Conservation (phyloP, 768 basidiomycete species). For the Daedaleopsis nitida region DNA sequence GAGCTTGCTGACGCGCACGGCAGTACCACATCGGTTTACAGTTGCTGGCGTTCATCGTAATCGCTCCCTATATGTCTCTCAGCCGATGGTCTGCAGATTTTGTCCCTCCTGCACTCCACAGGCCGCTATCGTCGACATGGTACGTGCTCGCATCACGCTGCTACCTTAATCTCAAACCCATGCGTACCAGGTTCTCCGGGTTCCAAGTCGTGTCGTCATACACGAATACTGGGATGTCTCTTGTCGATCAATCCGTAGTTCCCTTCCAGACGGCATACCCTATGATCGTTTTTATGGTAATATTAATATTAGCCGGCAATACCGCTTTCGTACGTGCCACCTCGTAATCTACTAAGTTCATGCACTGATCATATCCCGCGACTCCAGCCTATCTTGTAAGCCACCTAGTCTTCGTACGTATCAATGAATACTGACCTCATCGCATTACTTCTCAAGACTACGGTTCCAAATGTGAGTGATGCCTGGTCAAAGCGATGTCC, state of each 20-base stretch:
- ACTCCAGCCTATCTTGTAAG: slow-evolving; percentile 83
- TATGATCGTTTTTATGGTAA: slow-evolving; percentile 70
- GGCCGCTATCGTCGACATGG: slow-evolving; percentile 66
- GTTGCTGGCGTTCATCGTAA: slow-evolving; percentile 65
- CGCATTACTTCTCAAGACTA: slow-evolving; percentile 46
- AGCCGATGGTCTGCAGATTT: slow-evolving; percentile 63
- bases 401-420: slow-evolving; percentile 12
- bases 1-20: background rate
- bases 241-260: slow-evolving; percentile 88
- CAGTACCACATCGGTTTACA: slow-evolving; percentile 83
- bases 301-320: slow-evolving; percentile 89
- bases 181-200: slow-evolving; percentile 65
- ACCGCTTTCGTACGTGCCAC: slow-evolving; percentile 82
- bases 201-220: slow-evolving; percentile 89
- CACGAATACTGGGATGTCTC: slow-evolving; percentile 85
- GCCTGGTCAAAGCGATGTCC: background rate
- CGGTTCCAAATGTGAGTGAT: slow-evolving; percentile 44
- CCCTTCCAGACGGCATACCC: slow-evolving; percentile 88
- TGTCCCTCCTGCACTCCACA: slow-evolving; percentile 56
- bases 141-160: slow-evolving; percentile 31
- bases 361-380: slow-evolving; percentile 1
- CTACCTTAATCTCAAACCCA: background rate
- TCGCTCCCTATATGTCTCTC: slow-evolving; percentile 78
- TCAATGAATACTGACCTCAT: background rate
- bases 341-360: slow-evolving; percentile 1